Conservation (phyloP, 139 green algal species). For the Diplosphaera chodatii region DNA sequence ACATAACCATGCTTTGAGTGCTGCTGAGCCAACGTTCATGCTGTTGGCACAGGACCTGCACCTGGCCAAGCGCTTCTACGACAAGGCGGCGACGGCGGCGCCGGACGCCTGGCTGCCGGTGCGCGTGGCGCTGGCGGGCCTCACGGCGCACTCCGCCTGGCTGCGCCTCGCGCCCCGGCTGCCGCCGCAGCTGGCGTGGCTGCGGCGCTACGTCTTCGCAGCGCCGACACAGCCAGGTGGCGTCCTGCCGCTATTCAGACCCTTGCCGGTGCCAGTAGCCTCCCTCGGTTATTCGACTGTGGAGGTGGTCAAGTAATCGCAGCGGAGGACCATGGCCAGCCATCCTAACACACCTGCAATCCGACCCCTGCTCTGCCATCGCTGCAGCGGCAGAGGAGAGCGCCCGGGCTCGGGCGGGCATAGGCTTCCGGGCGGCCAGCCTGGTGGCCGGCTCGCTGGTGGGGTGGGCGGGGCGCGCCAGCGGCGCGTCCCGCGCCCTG, state of each 20-base stretch:
- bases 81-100: constrained; percentile 30
- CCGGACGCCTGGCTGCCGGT: constrained; percentile 38
- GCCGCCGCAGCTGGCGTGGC: background rate
- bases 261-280: too few species aligned
- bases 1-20: too few species aligned
- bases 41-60: constrained; percentile 58
- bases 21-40: too few species aligned
- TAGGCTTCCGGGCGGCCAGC: background rate
- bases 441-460: background rate
- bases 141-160: constrained; percentile 42
- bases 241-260: too few species aligned
- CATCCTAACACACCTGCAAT: too few species aligned
- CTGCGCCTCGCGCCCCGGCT: constrained; percentile 5
- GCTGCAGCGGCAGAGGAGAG: background rate
- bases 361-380: too few species aligned
- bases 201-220: constrained; percentile 9
- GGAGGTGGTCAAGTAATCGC: too few species aligned
- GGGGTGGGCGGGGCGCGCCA: background rate
- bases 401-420: background rate
- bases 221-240: background rate
- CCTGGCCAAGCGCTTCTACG: constrained; percentile 70
- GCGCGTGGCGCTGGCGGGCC: constrained; percentile 39
- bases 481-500: background rate
- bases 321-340: too few species aligned
- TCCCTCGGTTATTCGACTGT: too few species aligned